Evolutionary conservation across 2,329 filamentous ascomycete genomes (phyloP).

Genomic region (Didymella keratinophila): DNA sequence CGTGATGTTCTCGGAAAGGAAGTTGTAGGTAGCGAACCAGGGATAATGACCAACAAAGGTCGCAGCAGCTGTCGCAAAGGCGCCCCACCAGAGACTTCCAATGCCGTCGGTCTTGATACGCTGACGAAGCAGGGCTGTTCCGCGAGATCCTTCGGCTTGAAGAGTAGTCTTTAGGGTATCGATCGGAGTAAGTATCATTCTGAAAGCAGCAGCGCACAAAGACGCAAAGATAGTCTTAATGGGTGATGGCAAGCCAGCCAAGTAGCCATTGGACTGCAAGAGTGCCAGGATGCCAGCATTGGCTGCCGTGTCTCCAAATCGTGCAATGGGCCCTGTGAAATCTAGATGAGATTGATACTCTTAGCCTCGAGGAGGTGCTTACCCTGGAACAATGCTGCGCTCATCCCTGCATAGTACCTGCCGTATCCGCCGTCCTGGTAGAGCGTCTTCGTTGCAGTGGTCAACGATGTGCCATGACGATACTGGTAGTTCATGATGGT

Average conservation of each 20-base stretch:
- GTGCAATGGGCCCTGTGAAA: conserved; percentile 32
- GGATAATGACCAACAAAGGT: conserved; percentile 44
- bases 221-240: conserved; percentile 42
- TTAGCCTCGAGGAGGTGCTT: not conserved
- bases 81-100: conserved; percentile 42
- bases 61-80: conserved; percentile 42
- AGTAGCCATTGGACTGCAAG: conserved; percentile 36
- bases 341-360: not conserved
- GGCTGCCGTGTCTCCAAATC: conserved; percentile 42
- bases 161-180: conserved; percentile 42
- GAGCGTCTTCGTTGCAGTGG: conserved; percentile 35
- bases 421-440: conserved; percentile 37
- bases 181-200: conserved; percentile 41
- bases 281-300: conserved; percentile 42
- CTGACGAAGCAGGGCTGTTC: conserved; percentile 32
- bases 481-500: conserved; percentile 47
- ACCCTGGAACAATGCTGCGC: conserved; percentile 38
- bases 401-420: conserved; percentile 39
- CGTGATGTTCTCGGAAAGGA: conserved; percentile 33
- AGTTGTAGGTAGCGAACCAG: conserved; percentile 42
- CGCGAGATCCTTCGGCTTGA: conserved; percentile 37
- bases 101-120: conserved; percentile 38
- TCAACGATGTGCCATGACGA: conserved; percentile 38
- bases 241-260: conserved; percentile 35
- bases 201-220: conserved; percentile 35